Percentiles rank a stretch among this genome's conserved stretches.
Conservation (phyloP, 306 rosid species). For the Malus orientalis region DNA sequence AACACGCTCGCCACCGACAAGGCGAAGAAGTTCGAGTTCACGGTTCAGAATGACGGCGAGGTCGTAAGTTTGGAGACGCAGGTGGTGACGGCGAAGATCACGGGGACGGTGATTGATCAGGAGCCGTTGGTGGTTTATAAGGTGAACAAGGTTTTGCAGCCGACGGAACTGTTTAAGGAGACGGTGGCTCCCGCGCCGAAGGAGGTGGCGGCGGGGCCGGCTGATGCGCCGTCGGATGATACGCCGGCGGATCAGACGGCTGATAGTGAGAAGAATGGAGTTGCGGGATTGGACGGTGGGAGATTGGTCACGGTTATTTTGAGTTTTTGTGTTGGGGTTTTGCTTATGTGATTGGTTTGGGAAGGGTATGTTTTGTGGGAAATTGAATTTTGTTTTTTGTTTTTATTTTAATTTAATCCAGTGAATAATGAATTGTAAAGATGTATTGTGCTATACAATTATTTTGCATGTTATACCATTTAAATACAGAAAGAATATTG, state of each 20-base stretch:
- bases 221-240: constrained; percentile 13
- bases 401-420: neutral
- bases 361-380: neutral
- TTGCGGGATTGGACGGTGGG: constrained; percentile 24
- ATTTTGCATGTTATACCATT: neutral
- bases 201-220: neutral
- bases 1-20: constrained; percentile 84
- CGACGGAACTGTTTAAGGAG: constrained; percentile 60
- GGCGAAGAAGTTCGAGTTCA: constrained; percentile 72
- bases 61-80: constrained; percentile 60
- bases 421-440: neutral
- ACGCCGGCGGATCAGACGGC: constrained; percentile 42
- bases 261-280: constrained; percentile 39
- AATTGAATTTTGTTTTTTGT: constrained; percentile 3
- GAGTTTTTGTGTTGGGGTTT: constrained; percentile 39
- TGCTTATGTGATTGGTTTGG: constrained; percentile 31
- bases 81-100: constrained; percentile 43
- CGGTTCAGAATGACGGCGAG: constrained; percentile 71
- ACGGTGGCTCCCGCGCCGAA: constrained; percentile 9
- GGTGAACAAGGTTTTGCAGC: constrained; percentile 65
- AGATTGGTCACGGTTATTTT: constrained; percentile 33
- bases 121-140: constrained; percentile 75
- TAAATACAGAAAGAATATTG: neutral
- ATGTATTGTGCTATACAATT: neutral
- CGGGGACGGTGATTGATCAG: constrained; percentile 65